A percentile compares a stretch with the other conserved stretches of the same genome.
phyloP scores from a whole-genome alignment of 768 basidiomycete species.

The Tubosaeta sp. region DNA sequence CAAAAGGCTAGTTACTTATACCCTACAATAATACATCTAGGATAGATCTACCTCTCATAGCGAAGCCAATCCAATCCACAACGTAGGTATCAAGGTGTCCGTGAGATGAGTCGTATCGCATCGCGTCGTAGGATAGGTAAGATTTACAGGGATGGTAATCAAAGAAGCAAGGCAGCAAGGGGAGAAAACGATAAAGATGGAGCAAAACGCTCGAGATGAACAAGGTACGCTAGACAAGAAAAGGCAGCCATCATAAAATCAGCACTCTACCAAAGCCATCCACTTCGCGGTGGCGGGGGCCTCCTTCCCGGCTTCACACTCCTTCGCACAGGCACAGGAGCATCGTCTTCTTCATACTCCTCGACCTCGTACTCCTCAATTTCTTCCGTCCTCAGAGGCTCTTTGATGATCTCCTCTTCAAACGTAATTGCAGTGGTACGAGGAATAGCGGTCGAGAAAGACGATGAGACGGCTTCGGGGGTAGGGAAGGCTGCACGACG shows the following conservation, averaged over 20 bases:
- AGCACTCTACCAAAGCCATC: slow-evolving; percentile 55
- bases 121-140: slow-evolving; percentile 14
- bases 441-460: slow-evolving; percentile 58
- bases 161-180: slow-evolving; percentile 8
- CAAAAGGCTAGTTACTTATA: background rate
- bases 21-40: slow-evolving; percentile 10
- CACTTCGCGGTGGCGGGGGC: slow-evolving; percentile 41
- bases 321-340: slow-evolving; percentile 39
- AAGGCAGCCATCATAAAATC: slow-evolving; percentile 31
- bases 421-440: slow-evolving; percentile 70
- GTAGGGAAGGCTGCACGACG: slow-evolving; percentile 70
- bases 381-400: slow-evolving; percentile 35
- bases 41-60: background rate
- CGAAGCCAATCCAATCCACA: slow-evolving; percentile 10
- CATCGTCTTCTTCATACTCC: slow-evolving; percentile 42
- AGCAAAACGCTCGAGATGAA: slow-evolving; percentile 19
- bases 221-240: slow-evolving; percentile 19
- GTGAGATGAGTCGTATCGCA: slow-evolving; percentile 26
- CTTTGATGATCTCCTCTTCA: slow-evolving; percentile 50
- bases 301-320: slow-evolving; percentile 43
- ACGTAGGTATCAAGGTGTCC: slow-evolving; percentile 14
- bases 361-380: slow-evolving; percentile 34
- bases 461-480: slow-evolving; percentile 58
- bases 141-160: slow-evolving; percentile 13
- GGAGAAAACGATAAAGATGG: slow-evolving; percentile 11